Evolutionary conservation across 345 rosid genomes (phyloP).

Genomic region (Eucalyptus erythrocorys): DNA sequence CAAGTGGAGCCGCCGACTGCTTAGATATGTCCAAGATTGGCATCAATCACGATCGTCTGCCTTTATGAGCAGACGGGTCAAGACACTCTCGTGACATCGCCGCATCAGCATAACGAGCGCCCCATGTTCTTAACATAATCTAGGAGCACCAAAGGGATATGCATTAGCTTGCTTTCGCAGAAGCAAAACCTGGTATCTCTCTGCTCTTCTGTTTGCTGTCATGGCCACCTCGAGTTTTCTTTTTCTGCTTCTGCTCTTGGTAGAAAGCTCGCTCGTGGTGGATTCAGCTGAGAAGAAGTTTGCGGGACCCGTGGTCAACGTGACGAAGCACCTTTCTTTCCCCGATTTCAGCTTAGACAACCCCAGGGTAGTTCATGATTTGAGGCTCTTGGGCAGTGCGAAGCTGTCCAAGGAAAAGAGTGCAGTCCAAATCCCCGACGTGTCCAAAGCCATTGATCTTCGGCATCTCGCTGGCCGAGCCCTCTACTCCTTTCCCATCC

Average conservation of each 20-base stretch:
- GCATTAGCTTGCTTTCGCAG: neutral
- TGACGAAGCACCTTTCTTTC: slow-evolving; percentile 25
- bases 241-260: neutral
- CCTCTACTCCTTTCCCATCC: slow-evolving; percentile 23
- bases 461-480: slow-evolving; percentile 38
- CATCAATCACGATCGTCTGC: neutral
- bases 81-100: neutral
- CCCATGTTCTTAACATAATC: neutral
- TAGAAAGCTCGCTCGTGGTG: neutral
- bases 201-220: neutral
- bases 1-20: neutral
- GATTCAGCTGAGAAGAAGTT: neutral
- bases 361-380: slow-evolving; percentile 4
- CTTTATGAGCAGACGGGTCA: neutral
- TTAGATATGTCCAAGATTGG: neutral
- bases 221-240: neutral
- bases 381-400: slow-evolving; percentile 31
- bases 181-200: neutral
- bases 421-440: slow-evolving; percentile 26
- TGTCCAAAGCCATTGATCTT: slow-evolving; percentile 10
- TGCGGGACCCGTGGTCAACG: slow-evolving; percentile 10
- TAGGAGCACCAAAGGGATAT: neutral
- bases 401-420: slow-evolving; percentile 12
- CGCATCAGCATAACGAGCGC: neutral
- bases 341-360: slow-evolving; percentile 16